phyloP scores from a whole-genome alignment of 2,329 filamentous ascomycete genomes.

The Ophiobolus disseminans region DNA sequence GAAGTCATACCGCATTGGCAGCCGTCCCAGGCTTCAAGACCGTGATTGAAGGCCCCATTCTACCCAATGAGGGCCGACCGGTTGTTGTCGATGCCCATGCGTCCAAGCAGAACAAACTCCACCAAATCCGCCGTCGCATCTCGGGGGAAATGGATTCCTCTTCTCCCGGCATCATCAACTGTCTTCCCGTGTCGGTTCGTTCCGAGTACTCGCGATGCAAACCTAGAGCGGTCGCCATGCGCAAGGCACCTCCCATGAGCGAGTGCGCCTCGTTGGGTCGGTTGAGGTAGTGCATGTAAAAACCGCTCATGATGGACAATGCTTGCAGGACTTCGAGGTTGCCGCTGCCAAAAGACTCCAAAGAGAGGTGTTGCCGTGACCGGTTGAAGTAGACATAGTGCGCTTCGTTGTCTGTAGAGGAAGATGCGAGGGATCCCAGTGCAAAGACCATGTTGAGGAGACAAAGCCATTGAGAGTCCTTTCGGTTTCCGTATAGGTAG shows the following conservation, averaged over 20 bases:
- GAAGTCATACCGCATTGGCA: conserved; percentile 35
- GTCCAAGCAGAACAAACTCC: conserved; percentile 55
- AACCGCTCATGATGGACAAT: conserved; percentile 73
- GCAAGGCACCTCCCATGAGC: conserved; percentile 72
- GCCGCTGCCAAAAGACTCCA: conserved; percentile 73
- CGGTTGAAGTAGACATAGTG: conserved; percentile 75
- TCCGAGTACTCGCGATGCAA: conserved; percentile 70
- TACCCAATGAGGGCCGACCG: conserved; percentile 50
- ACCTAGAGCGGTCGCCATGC: conserved; percentile 77
- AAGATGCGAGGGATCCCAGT: conserved; percentile 74
- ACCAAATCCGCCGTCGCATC: conserved; percentile 53
- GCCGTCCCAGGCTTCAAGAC: conserved; percentile 47
- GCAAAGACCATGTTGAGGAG: conserved; percentile 79
- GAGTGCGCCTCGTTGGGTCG: conserved; percentile 79
- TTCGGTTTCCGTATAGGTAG: conserved; percentile 67
- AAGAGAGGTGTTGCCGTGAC: conserved; percentile 69
- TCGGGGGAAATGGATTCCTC: conserved; percentile 48
- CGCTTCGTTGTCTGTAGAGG: conserved; percentile 67
- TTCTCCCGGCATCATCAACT: conserved; percentile 31
- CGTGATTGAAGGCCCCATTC: conserved; percentile 49
- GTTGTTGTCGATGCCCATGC: conserved; percentile 54
- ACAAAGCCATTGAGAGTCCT: conserved; percentile 73
- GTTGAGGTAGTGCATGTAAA: conserved; percentile 80
- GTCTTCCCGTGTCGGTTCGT: conserved; percentile 23
- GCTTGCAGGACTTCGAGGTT: conserved; percentile 78